Base-by-base conservation (phyloP, 768 basidiomycete species). In the Tricholoma furcatifolium region DNA sequence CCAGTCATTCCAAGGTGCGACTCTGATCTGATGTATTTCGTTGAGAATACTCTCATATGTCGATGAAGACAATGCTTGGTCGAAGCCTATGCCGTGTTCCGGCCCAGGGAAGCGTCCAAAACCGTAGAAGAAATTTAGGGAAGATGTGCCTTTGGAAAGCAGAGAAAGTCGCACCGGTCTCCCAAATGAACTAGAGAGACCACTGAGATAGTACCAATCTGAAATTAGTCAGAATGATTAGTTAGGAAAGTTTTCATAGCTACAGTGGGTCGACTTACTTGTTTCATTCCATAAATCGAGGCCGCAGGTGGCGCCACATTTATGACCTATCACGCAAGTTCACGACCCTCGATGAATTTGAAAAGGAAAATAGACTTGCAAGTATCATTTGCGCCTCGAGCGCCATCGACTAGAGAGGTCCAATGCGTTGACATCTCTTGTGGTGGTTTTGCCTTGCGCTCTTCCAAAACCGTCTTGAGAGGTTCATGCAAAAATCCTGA, bases 1-100 rank as follows among this genome's bases (percentile, higher is more conserved):
- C 71, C 69, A 71, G 10, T 57, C 23, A 15, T 53, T 51, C 46
- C 53, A 65, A 4, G 50, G 21, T 27, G 58, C 18, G 0, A 35
- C 53, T 21, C 51, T 54, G 12, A 64, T 20, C 23, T 48, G 46
- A 24, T 60, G 50, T 35, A 65, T 55, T 31, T 62, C 50, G 12
- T 43, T 40, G 12, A 62, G 35, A 11, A 62, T 14, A 11, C 43
- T 32, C 14, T 51, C 47, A 45, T 55, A 51, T 23, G 44, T 40
- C 14, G 42, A 35, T 17, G 6, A 40, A 21, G 18, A 30, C 3
- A 50, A 15, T 38, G 6, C n/a, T 17, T 24, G 20, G 7, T 27
- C 14, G 24, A 59, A 39, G n/a, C 20, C 15, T 6, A 32, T 14
- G 17, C 15, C 6, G 7, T 57, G 47, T 6, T 20, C 36, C 5